These are phyloP conservation scores for Noccaea bulbosa DNA, from an alignment of 345 rosid species.

Conservation along the genomic window DNA sequence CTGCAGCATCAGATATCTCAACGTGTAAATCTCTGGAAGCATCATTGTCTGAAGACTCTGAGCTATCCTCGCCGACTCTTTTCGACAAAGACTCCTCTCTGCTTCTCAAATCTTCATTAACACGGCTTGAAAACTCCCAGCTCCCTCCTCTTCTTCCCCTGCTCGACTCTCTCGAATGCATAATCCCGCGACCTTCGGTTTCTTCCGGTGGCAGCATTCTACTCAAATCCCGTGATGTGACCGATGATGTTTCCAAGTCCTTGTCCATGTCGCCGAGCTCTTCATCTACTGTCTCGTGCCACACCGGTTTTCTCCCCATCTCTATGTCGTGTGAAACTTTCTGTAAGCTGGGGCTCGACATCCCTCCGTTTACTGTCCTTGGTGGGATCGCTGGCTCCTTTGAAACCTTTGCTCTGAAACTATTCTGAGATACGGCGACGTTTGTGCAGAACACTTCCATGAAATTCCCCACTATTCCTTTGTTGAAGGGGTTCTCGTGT, in stretches of 20 bases:
- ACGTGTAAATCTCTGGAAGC: conserved; percentile 29
- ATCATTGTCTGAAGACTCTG: conserved; percentile 38
- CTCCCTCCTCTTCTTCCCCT: conserved; percentile 47
- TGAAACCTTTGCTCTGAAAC: conserved; percentile 71
- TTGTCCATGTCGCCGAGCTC: conserved; percentile 46
- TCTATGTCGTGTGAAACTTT: conserved; percentile 60
- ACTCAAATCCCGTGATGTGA: conserved; percentile 60
- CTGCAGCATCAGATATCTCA: conserved; percentile 33
- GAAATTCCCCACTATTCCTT: conserved; percentile 69
- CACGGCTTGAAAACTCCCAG: conserved; percentile 45
- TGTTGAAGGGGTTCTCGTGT: conserved; percentile 72
- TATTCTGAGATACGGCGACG: conserved; percentile 70
- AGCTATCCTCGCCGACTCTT: conserved; percentile 32
- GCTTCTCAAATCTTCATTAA: conserved; percentile 36
- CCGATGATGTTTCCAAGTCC: conserved; percentile 41
- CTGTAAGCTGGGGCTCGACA: conserved; percentile 51
- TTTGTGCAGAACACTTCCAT: conserved; percentile 71
- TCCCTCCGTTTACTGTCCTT: conserved; percentile 49
- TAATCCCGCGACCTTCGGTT: conserved; percentile 58
- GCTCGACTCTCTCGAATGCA: conserved; percentile 53
- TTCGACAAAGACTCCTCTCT: conserved; percentile 30
- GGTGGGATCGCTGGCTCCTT: conserved; percentile 58
- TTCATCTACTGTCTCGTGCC: conserved; percentile 57
- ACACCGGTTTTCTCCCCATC: conserved; percentile 71
- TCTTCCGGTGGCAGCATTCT: conserved; percentile 71